phyloP scores from a whole-genome alignment of 78 protist species.

The Capsaspora owczarzaki region DNA sequence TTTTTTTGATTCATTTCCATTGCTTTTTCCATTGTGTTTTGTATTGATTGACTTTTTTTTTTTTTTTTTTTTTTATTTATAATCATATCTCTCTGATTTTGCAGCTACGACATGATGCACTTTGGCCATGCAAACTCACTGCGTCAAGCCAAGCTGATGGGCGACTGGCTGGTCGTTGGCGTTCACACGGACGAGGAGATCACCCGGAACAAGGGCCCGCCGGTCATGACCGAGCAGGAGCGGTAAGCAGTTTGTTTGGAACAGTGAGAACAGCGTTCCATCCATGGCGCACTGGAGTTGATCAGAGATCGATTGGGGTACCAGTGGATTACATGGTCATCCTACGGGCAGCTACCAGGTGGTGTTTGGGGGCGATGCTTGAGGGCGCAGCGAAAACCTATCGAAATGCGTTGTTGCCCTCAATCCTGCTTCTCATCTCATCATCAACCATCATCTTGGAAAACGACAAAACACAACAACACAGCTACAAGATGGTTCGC shows the following conservation, averaged over 20 bases:
- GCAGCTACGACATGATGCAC: slow-evolving; percentile 88
- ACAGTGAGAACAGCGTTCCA: background rate
- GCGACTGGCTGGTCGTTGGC: background rate
- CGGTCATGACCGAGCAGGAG: slow-evolving; percentile 85
- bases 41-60: too few relatives aligned
- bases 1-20: too few relatives aligned
- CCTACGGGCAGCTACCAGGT: background rate
- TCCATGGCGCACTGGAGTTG: background rate
- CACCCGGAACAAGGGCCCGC: slow-evolving; percentile 74
- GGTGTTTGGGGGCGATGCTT: background rate
- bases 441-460: too few relatives aligned
- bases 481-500: slow-evolving; percentile 31
- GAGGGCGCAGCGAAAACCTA: too few relatives aligned
- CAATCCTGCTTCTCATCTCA: too few relatives aligned
- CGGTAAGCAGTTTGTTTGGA: slow-evolving; percentile 27
- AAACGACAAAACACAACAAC: too few relatives aligned
- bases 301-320: too few relatives aligned
- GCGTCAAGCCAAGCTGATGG: slow-evolving; percentile 28
- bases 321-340: background rate
- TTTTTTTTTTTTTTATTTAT: too few relatives aligned
- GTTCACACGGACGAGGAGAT: slow-evolving; percentile 53
- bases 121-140: slow-evolving; percentile 87
- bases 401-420: too few relatives aligned
- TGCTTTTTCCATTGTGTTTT: too few relatives aligned
- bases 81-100: too few relatives aligned